Percentiles rank a stretch among this genome's conserved stretches.
phyloP scores from a whole-genome alignment of 2,329 filamentous ascomycete genomes.

The Neopestalotiopsis clavispora region DNA sequence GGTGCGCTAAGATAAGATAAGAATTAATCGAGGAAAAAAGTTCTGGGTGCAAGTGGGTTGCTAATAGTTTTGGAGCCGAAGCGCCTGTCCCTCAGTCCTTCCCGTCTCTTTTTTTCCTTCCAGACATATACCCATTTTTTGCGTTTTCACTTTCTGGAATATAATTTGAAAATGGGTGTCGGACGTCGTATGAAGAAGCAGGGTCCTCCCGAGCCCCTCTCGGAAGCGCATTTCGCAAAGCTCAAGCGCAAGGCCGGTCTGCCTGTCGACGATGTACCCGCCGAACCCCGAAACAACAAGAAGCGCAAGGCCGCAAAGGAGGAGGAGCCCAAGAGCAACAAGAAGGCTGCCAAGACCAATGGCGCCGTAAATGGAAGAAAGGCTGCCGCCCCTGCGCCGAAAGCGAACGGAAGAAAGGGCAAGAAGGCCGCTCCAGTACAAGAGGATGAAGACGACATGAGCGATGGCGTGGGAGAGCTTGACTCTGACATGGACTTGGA shows the following conservation, averaged over 20 bases:
- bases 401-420: slow-evolving; percentile 30
- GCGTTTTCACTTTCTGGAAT: neutral
- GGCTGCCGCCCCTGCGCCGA: slow-evolving; percentile 25
- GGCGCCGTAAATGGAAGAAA: slow-evolving; percentile 34
- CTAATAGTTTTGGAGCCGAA: slow-evolving; percentile 4
- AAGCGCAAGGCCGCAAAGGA: slow-evolving; percentile 48
- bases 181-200: slow-evolving; percentile 96
- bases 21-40: slow-evolving; percentile 11
- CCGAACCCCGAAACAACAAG: slow-evolving; percentile 68
- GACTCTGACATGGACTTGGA: slow-evolving; percentile 46
- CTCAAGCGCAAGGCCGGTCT: slow-evolving; percentile 84
- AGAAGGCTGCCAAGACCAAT: slow-evolving; percentile 43
- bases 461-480: slow-evolving; percentile 47
- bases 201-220: slow-evolving; percentile 81
- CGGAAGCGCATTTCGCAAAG: slow-evolving; percentile 78
- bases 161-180: slow-evolving; percentile 71
- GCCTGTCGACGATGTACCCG: slow-evolving; percentile 61
- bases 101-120: neutral
- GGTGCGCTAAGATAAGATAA: neutral
- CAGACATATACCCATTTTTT: slow-evolving; percentile 4
- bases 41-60: slow-evolving; percentile 2
- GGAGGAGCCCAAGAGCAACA: slow-evolving; percentile 40
- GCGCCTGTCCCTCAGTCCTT: neutral
- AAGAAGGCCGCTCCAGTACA: slow-evolving; percentile 44
- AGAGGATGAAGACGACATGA: slow-evolving; percentile 52